Evolutionary conservation across 2,329 filamentous ascomycete species (phyloP).

Genomic region (Alternaria alternata): DNA sequence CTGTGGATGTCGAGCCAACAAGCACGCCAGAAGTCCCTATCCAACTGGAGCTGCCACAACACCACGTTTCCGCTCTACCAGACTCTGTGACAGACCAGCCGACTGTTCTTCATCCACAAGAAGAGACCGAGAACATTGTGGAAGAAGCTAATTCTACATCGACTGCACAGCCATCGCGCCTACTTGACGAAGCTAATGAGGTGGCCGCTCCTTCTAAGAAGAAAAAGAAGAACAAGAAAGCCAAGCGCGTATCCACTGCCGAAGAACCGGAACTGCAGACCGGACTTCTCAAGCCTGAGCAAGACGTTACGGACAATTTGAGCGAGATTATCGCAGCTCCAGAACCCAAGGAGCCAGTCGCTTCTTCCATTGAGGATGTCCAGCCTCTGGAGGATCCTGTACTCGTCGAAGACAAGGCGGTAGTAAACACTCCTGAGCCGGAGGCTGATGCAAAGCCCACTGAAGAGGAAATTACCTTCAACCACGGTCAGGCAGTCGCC

Average conservation of each 20-base stretch:
- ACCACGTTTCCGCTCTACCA: background rate
- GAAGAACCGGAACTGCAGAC: constrained; percentile 21
- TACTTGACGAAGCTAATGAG: constrained; percentile 11
- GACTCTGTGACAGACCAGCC: background rate
- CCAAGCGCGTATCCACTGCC: constrained; percentile 24
- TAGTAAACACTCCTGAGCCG: background rate
- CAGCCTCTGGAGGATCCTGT: background rate
- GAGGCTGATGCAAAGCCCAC: background rate
- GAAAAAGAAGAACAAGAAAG: constrained; percentile 39
- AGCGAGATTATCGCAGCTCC: background rate
- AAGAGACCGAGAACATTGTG: background rate
- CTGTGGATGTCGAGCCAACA: background rate
- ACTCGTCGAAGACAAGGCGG: background rate
- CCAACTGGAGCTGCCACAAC: background rate
- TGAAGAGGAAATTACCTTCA: background rate
- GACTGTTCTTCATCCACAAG: background rate
- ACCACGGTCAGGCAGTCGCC: background rate
- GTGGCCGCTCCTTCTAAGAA: constrained; percentile 26
- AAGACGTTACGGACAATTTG: background rate
- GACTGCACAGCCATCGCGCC: background rate
- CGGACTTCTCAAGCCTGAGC: constrained; percentile 4
- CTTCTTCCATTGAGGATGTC: background rate
- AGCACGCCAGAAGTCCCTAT: background rate
- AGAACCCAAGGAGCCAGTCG: background rate
- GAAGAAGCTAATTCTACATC: background rate